Conservation (phyloP, 495 filamentous ascomycete species). For the Xylaria venustula region DNA sequence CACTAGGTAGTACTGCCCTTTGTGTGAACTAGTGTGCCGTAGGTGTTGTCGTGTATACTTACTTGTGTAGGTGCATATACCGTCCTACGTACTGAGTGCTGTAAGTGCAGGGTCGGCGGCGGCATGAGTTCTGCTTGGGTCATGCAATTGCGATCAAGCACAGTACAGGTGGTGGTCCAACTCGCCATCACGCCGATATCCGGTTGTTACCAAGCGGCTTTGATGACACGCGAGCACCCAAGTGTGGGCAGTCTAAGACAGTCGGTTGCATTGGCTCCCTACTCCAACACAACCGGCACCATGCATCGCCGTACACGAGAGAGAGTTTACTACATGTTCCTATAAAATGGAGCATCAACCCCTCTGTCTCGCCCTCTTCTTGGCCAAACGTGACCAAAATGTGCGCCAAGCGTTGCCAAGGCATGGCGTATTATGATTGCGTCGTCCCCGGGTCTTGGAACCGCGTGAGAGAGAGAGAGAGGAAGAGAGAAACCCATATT, state of each 20-base stretch:
- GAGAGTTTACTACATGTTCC: not conserved
- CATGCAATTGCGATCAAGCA: not conserved
- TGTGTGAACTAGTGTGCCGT: too few relatives aligned
- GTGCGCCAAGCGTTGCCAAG: constrained; percentile 12
- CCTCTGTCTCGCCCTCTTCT: constrained; percentile 9
- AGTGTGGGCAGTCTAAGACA: not conserved
- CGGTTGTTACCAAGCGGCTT: not conserved
- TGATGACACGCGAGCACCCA: constrained; percentile 8
- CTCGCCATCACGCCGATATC: constrained; percentile 9
- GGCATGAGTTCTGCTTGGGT: not conserved
- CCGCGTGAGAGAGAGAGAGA: not conserved
- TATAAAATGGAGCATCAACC: not conserved
- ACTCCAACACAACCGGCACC: constrained; percentile 7
- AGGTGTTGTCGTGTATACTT: not conserved
- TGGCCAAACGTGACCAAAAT: constrained; percentile 10
- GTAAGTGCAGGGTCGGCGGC: too few relatives aligned
- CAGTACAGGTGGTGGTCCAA: not conserved
- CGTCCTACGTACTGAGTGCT: too few relatives aligned
- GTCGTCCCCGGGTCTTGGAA: constrained; percentile 12
- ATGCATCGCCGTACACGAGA: not conserved
- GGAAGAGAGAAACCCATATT: not conserved
- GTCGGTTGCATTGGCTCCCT: not conserved
- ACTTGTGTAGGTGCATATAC: too few relatives aligned
- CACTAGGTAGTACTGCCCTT: too few relatives aligned
- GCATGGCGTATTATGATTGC: not conserved